These are phyloP conservation scores for Orbilia oligospora DNA, from an alignment of 2,329 filamentous ascomycete species.

Conservation along the genomic window DNA sequence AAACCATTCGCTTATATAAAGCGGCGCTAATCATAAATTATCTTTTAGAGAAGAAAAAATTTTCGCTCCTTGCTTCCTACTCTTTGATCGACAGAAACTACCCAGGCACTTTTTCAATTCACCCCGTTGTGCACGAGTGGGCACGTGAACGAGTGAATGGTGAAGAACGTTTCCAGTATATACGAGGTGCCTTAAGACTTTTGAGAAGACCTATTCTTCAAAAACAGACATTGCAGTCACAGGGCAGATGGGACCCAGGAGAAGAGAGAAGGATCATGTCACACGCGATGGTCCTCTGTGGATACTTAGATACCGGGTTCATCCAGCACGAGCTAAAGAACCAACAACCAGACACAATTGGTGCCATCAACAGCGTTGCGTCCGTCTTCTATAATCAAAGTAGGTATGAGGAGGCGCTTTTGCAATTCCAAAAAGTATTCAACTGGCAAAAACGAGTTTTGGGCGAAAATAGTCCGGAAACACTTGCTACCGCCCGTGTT, in stretches of 20 bases:
- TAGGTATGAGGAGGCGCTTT: conserved; percentile 62
- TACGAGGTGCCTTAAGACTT: neutral
- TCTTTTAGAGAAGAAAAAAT: conserved; percentile 21
- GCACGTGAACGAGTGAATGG: conserved; percentile 33
- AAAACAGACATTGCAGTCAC: neutral
- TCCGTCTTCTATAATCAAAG: conserved; percentile 39
- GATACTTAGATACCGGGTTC: neutral
- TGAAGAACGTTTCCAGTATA: neutral
- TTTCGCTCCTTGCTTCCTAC: conserved; percentile 30
- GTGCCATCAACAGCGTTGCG: neutral
- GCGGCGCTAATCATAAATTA: neutral
- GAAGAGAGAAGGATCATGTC: conserved; percentile 4
- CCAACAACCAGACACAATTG: neutral
- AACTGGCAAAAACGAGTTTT: conserved; percentile 15
- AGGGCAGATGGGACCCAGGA: neutral
- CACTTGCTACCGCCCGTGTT: neutral
- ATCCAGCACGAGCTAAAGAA: neutral
- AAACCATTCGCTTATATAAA: too few relatives aligned
- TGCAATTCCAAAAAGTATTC: conserved; percentile 54
- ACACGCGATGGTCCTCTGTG: neutral
- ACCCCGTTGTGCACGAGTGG: conserved; percentile 61
- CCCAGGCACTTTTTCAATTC: conserved; percentile 26
- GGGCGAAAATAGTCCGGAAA: conserved; percentile 37
- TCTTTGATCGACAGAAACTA: conserved; percentile 11
- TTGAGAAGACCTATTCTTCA: neutral